These are phyloP conservation scores for Diaporthe destruens DNA, from an alignment of 2,329 filamentous ascomycete species.

Conservation along the genomic window DNA sequence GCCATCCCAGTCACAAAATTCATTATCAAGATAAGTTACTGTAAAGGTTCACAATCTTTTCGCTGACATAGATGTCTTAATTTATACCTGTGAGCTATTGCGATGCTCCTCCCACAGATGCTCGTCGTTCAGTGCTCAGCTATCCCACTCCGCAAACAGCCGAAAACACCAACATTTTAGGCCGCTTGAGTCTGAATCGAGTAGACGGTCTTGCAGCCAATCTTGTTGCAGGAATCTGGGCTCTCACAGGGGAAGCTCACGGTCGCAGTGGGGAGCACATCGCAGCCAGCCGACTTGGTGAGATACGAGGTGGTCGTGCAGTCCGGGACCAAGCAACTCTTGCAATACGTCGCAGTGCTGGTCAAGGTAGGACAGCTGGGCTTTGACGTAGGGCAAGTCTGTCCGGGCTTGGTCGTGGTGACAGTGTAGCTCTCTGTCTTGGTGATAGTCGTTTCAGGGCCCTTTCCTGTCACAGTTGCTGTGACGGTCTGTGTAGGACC, in stretches of 20 bases:
- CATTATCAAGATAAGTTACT: background rate
- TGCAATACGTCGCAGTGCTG: slow-evolving; percentile 26
- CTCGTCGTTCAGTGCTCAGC: background rate
- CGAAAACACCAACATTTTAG: background rate
- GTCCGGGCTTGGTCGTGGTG: slow-evolving; percentile 15
- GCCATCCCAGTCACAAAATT: too few relatives aligned
- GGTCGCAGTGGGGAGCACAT: slow-evolving; percentile 7
- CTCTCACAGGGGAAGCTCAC: slow-evolving; percentile 25
- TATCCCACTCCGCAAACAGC: rapidly evolving
- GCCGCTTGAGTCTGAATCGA: slow-evolving; percentile 22
- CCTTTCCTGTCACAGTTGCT: background rate
- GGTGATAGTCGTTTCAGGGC: slow-evolving; percentile 4
- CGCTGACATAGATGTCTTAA: background rate
- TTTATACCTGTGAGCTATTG: background rate
- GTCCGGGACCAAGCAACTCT: slow-evolving; percentile 29
- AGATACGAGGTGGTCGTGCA: slow-evolving; percentile 30
- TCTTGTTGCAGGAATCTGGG: slow-evolving; percentile 20
- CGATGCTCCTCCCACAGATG: background rate
- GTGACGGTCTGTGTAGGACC: slow-evolving; percentile 16
- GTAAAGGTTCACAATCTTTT: too few relatives aligned
- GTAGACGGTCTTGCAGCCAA: slow-evolving; percentile 32
- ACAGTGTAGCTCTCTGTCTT: slow-evolving; percentile 25
- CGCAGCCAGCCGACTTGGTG: slow-evolving; percentile 17
- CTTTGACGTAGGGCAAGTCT: slow-evolving; percentile 5
- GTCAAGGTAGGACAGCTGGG: slow-evolving; percentile 25